Base-by-base conservation (phyloP, 148 eudicot genomes). In the Mesembryanthemum crystallinum region DNA sequence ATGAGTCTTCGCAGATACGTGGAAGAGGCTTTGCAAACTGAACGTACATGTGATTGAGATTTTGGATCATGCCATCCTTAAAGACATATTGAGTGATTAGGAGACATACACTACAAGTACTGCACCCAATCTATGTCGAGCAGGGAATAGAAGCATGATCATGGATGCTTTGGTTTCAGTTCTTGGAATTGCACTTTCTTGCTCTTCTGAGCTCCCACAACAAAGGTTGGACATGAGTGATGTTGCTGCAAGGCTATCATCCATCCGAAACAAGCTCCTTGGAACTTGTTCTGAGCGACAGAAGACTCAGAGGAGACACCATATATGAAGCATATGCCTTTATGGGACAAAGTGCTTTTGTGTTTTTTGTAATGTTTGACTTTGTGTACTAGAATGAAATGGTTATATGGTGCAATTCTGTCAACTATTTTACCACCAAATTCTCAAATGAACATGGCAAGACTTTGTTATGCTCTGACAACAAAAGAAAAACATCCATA, bases 21-120 rank as follows among this genome's bases (percentile, higher is more conserved):
- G 8, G 66, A 71, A 58, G 64, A 49, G 8, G 58, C 73, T 14
- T n/a, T 70, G 45, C 79, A n/a, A n/a, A n/a, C 76, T 5, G 27
- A 35, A 28, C 64, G n/a, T n/a, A n/a, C n/a, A 45, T 0, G 65
- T 78, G 23, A 78, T 47, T 33, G 73, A 78, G 4, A 69, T 82
- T 42, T 35, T 75, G 42, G 76, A 78, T 27, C 57, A 25, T 23
- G 43, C 29, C 47, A 39, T 71, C 39, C 25, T 78, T n/a, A 17
- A 55, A 20, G 77, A 65, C 59, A 55, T 57, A 42, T 5, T 51
- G 3, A 15, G 51, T 14, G 67, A 54, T 17, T 4, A 75, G 20
- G 39, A 51, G 32, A 54, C 24, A 4, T 17, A 37, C 57, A 70
- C 20, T 18, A 35, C 7, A 21, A 18, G 58, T 15, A n/a, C n/a